Conservation (phyloP, 352 stramenopile species). For the Phytophthora pseudosyringae region DNA sequence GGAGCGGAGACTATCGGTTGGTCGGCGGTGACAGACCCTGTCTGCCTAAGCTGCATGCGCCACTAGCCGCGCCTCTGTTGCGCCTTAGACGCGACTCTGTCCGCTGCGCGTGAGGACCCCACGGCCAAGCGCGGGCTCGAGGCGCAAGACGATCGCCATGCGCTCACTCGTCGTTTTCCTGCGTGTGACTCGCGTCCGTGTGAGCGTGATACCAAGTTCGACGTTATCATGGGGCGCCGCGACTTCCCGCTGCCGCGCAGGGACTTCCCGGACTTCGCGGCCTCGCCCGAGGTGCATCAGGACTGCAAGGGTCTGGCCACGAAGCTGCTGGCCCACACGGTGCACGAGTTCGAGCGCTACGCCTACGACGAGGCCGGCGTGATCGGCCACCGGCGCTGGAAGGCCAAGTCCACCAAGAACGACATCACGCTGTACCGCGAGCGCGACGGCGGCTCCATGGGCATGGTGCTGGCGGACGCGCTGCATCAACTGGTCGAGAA, state of each 20-base stretch:
- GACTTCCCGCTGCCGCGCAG: constrained; percentile 56
- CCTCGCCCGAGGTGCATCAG: constrained; percentile 40
- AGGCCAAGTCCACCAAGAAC: constrained; percentile 39
- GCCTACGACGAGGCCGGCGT: constrained; percentile 34
- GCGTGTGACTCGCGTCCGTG: constrained; percentile 9
- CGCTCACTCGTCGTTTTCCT: constrained; percentile 22
- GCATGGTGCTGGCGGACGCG: constrained; percentile 25
- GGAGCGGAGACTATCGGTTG: constrained; percentile 18
- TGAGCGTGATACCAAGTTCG: not conserved
- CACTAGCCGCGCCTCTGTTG: constrained; percentile 25
- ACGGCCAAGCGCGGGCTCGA: constrained; percentile 16
- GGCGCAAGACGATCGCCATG: not conserved
- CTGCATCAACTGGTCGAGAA: constrained; percentile 25
- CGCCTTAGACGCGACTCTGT: constrained; percentile 19
- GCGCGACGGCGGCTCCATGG: constrained; percentile 36
- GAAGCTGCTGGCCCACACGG: constrained; percentile 51
- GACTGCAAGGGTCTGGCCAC: constrained; percentile 45
- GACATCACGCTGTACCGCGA: constrained; percentile 51
- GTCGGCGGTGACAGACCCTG: constrained; percentile 7
- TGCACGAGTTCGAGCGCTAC: constrained; percentile 60
- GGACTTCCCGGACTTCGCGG: constrained; percentile 48
- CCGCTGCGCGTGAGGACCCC: constrained; percentile 7
- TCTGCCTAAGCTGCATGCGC: constrained; percentile 21
- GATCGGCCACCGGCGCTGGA: constrained; percentile 44
- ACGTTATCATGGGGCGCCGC: constrained; percentile 24